Evolutionary conservation across 306 rosid genomes (phyloP), one percentile per base, ranked within the genome.

Genomic region (Corylus heterophylla): DNA sequence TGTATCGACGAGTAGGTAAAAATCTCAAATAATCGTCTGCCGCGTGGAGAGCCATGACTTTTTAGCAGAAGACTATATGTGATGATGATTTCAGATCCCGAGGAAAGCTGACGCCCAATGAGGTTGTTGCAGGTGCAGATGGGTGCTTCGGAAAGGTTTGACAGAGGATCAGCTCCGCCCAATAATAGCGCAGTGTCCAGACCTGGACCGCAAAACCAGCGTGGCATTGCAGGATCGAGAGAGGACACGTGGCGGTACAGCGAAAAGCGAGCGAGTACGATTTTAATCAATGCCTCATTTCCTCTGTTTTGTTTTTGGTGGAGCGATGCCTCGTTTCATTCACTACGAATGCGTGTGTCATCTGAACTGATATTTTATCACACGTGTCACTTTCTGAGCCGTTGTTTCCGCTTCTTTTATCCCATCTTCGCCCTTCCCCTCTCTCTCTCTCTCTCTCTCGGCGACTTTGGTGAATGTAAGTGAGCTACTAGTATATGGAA

Each of bases 321-420:
- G 37, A 59, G 5, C 17, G 13, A 22, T 63, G 10, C 73, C 39
- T 42, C 74, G 54, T 73, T 51, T 49, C 76, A 74, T 72, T 78
- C 87, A 74, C 77, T 77, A 72, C 47, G 67, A 83, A 86, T 77
- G 87, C 93, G 94, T 90, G 89, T 82, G 87, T 78, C 85, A 86
- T 76, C 85, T 13, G 55, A 58, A 86, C 88, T 74, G 29, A 85
- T 55, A 76, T 77, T 83, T 74, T 5, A 75, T 61, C 68, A 87
- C 93, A 92, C 97, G 97, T 89, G 97, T 89, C 94, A 1, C 22
- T 25, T 55, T 73, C 68, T 35, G 51, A 84, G 76, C 63, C 78
- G 77, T 83, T 80, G 84, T 54, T 78, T 78, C 75, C 78, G 4
- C 83, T 69, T 79, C 80, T 84, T 87, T 88, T 87, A 86, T 88